Conservation (phyloP, 495 filamentous ascomycete genomes). For the Aspergillus sclerotioniger region DNA sequence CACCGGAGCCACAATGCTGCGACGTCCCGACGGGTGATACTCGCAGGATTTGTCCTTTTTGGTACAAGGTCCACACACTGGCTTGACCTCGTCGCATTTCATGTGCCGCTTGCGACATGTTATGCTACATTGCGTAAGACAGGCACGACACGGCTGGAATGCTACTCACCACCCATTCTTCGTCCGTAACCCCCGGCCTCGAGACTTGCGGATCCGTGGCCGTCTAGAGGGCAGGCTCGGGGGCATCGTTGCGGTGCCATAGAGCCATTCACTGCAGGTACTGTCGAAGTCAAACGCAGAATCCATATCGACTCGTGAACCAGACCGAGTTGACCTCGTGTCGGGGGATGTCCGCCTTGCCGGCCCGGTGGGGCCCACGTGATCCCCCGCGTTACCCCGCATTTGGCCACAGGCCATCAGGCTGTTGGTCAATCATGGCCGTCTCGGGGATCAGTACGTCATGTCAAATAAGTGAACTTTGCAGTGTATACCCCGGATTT, state of each 20-base stretch:
- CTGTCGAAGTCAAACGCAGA: not conserved
- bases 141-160: not conserved
- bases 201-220: conserved; percentile 12
- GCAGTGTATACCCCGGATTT: no score
- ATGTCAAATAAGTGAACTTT: no score
- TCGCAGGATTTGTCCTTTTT: not conserved
- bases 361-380: no score
- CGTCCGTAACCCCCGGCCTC: conserved; percentile 11
- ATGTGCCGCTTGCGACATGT: conserved; percentile 27
- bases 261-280: not conserved
- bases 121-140: conserved; percentile 8
- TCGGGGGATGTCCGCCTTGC: not conserved
- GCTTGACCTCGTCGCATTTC: conserved; percentile 22
- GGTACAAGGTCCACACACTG: conserved; percentile 9
- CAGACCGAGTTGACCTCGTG: not conserved
- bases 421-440: no score
- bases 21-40: not conserved
- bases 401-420: no score
- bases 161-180: conserved; percentile 14
- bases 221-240: not conserved
- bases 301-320: not conserved
- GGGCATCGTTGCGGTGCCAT: not conserved
- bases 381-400: no score
- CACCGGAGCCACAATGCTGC: not conserved
- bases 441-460: no score